Conservation (phyloP, 306 rosid species). For the Acacia confusa region DNA sequence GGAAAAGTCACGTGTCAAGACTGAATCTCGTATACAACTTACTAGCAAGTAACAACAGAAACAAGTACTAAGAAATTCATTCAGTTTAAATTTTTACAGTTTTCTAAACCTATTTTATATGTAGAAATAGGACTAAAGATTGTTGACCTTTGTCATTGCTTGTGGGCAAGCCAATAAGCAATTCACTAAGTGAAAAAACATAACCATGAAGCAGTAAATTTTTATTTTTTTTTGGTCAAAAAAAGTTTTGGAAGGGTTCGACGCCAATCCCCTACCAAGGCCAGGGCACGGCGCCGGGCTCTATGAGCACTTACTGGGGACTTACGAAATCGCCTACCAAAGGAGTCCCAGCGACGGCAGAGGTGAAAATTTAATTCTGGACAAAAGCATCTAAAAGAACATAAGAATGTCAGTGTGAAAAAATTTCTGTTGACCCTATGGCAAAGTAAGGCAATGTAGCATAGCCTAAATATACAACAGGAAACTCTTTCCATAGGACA, state of each 20-base stretch:
- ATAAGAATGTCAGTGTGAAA: not conserved
- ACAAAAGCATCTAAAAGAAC: not conserved
- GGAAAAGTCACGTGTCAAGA: not conserved
- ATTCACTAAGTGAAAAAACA: not conserved
- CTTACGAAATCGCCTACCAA: too few species aligned
- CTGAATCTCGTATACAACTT: not conserved
- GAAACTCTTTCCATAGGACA: conserved; percentile 11
- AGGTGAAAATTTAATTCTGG: not conserved
- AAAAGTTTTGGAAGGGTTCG: too few species aligned
- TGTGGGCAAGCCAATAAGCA: not conserved
- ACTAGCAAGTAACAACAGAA: not conserved
- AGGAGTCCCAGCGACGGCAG: too few species aligned
- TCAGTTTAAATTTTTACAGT: not conserved
- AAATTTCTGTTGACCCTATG: not conserved
- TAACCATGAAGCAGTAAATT: not conserved
- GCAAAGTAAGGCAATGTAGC: not conserved
- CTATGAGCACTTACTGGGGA: too few species aligned
- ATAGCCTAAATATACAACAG: conserved; percentile 15
- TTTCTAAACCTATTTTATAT: not conserved
- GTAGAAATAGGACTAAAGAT: not conserved
- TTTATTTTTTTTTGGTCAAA: too few species aligned
- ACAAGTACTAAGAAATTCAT: not conserved
- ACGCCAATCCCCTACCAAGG: too few species aligned
- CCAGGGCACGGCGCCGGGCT: too few species aligned
- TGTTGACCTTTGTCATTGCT: not conserved